Percentiles rank a stretch among this genome's conserved stretches.
These are phyloP conservation scores for Dioscorea alata DNA, from an alignment of 106 monocot genomes.

Conservation along the genomic window DNA sequence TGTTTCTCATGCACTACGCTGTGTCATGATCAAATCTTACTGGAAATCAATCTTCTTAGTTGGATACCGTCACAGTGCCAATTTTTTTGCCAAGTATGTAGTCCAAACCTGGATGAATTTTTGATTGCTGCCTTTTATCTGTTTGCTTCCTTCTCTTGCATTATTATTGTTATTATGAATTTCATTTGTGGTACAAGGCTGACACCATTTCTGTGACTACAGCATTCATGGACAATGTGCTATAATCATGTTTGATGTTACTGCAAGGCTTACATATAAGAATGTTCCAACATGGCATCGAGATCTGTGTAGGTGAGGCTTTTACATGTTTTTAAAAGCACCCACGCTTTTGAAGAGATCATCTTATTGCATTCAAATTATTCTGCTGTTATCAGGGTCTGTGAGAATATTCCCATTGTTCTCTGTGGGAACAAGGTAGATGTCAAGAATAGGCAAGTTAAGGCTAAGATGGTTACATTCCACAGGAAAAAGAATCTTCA, in stretches of 20 bases:
- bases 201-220: background rate
- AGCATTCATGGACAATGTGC: constrained; percentile 80
- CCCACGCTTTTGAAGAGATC: no score
- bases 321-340: background rate
- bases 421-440: constrained; percentile 92
- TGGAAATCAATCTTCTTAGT: no score
- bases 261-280: constrained; percentile 66
- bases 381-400: constrained; percentile 39
- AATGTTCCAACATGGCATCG: constrained; percentile 81
- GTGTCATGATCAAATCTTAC: no score
- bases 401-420: constrained; percentile 82
- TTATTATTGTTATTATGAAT: no score
- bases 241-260: constrained; percentile 75
- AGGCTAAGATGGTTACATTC: constrained; percentile 79
- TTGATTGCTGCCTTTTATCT: no score
- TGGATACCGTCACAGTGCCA: no score
- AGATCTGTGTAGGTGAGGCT: constrained; percentile 64
- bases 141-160: no score
- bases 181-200: no score
- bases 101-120: no score
- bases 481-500: constrained; percentile 91
- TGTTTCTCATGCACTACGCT: no score
- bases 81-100: no score
- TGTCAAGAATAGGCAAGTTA: constrained; percentile 89
- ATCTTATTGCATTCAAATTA: no score